These are phyloP conservation scores for Xylaria sp. DNA, from an alignment of 2,329 filamentous ascomycete species.

Conservation along the genomic window DNA sequence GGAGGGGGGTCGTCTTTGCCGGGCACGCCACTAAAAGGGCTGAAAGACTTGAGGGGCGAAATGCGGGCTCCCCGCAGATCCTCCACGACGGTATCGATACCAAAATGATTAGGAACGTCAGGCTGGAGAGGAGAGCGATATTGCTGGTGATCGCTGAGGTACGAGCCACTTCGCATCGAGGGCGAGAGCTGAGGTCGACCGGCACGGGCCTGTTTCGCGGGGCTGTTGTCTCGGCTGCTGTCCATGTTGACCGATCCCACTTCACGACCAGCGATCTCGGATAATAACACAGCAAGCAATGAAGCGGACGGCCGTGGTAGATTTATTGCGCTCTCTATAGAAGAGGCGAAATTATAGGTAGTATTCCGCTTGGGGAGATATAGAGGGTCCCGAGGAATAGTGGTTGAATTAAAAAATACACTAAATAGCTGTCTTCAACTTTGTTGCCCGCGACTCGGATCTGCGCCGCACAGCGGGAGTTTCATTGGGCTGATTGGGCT, in stretches of 20 bases:
- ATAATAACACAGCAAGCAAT: conserved; percentile 9
- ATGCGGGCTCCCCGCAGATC: conserved; percentile 57
- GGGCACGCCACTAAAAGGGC: conserved; percentile 70
- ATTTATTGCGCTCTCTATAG: neutral
- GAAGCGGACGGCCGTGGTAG: neutral
- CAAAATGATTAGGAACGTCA: conserved; percentile 62
- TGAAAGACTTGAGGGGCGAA: conserved; percentile 55
- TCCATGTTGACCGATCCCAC: conserved; percentile 40
- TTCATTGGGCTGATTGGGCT: conserved; percentile 11
- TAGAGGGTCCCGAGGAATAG: neutral
- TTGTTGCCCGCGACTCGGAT: conserved; percentile 12
- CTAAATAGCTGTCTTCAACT: neutral
- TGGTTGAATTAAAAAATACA: conserved; percentile 4
- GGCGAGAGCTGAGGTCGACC: conserved; percentile 61
- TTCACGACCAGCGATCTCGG: conserved; percentile 3
- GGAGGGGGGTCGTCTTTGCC: conserved; percentile 66
- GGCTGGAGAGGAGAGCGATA: conserved; percentile 67
- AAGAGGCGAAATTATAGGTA: conserved; percentile 9
- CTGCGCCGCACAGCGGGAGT: neutral
- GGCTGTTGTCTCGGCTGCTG: conserved; percentile 43
- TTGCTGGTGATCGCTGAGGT: conserved; percentile 71
- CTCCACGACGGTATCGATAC: conserved; percentile 74
- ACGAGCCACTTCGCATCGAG: conserved; percentile 69
- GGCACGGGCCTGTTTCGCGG: conserved; percentile 44
- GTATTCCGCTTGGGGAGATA: neutral